These are phyloP conservation scores for Polychytrium aggregatum DNA, from an alignment of 192 early-diverging fungal genomes.

Conservation along the genomic window DNA sequence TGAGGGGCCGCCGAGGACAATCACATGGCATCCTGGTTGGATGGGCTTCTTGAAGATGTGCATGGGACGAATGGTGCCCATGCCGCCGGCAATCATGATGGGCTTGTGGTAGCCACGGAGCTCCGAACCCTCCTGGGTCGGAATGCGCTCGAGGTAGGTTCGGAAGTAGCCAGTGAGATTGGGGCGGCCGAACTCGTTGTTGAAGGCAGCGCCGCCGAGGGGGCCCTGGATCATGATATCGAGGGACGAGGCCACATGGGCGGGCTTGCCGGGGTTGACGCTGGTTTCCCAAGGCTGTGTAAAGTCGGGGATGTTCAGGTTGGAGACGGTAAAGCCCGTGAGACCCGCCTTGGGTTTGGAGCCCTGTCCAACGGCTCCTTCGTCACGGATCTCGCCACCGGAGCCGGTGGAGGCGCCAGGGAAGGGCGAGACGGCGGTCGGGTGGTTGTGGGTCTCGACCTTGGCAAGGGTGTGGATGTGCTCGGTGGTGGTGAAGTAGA, in stretches of 20 bases:
- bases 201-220: slow-evolving; percentile 94
- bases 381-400: slow-evolving; percentile 99
- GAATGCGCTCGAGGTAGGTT: slow-evolving; percentile 53
- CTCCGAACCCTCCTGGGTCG: slow-evolving; percentile 49
- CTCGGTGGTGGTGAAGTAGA: slow-evolving; percentile 56
- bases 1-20: slow-evolving; percentile 90
- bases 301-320: slow-evolving; percentile 83
- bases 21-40: slow-evolving; percentile 58
- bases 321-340: slow-evolving; percentile 89
- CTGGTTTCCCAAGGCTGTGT: slow-evolving; percentile 85
- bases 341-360: slow-evolving; percentile 94
- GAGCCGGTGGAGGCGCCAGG: slow-evolving; percentile 97
- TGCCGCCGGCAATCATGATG: slow-evolving; percentile 98
- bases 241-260: slow-evolving; percentile 79
- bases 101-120: slow-evolving; percentile 98
- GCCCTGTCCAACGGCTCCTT: slow-evolving; percentile 93
- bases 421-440: slow-evolving; percentile 96
- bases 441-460: slow-evolving; percentile 99
- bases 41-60: slow-evolving; percentile 86
- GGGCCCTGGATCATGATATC: slow-evolving; percentile 99
- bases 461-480: slow-evolving; percentile 84
- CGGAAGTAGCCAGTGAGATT: slow-evolving; percentile 94
- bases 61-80: slow-evolving; percentile 82
- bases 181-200: slow-evolving; percentile 98
- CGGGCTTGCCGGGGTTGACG: slow-evolving; percentile 67